Evolutionary conservation across 129 eudicot species (phyloP), one percentile per base, ranked within the genome.

Genomic region (Ambrosia artemisiifolia): DNA sequence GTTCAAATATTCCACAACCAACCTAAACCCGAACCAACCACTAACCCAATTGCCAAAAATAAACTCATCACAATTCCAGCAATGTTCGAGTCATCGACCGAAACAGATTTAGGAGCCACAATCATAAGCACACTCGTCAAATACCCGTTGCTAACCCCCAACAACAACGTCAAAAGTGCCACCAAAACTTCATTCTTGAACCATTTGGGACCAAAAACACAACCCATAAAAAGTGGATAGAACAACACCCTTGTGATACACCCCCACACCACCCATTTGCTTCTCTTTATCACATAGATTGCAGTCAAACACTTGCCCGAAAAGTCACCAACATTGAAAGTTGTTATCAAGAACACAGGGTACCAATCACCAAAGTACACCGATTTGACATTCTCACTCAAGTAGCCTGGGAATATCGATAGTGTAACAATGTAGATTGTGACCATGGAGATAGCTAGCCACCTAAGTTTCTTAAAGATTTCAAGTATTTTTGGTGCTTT

Each of bases 121-220:
- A 70, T 78, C 76, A 78, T 70, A 50, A 77, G 65, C 66, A 62
- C 76, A 11, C 82, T 65, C 0, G 82, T 83, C 53, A 80, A 20
- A 50, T 83, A 83, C 62, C 82, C 88, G 19, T 83, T 83, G 63
- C 82, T 83, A 38, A 80, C 65, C 17, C 88, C 88, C 66, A 80
- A 64, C 71, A 76, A 36, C 60, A 64, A 32, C 36, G 84, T 80
- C 44, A 80, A 72, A 63, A 67, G 61, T 1, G 46, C 71, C 61
- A 80, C 83, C 34, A 55, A 7, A 33, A 62, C 67, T 79, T 80
- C 85, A 3, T 40, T 76, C 20, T 69, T 8, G 33, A 76, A 54
- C 82, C 88, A 79, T 14, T 61, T 80, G 3, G 80, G 84, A 14
- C 88, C 88, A 76, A 71, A 79, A 56, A 80, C 64, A 57, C 84